Evolutionary conservation across 257 asterid species (phyloP), one percentile per base, ranked within the genome.

Genomic region (Plantago elongata): DNA sequence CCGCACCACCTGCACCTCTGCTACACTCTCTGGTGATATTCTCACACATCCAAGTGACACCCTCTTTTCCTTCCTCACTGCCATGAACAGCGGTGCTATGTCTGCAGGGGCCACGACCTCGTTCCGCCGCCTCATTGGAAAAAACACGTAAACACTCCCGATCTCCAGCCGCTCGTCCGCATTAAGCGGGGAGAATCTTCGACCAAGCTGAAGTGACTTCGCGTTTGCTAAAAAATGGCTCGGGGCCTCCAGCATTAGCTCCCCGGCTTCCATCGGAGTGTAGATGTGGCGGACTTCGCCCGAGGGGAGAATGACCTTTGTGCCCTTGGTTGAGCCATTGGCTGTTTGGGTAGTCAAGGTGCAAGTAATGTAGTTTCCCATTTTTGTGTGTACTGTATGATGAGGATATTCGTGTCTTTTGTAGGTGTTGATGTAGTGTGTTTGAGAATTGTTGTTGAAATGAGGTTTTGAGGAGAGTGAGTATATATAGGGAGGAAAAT

Each of bases 91-190:
- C 12, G 78, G 71, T 0, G 79, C 89, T 74, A 80, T 64, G 60
- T 83, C 89, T 13, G 80, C 75, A 2, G 79, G 78, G 4, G 75
- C 74, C n/a, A 77, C 79, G 9, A 63, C 15, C 18, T 81, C 76
- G 45, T 75, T 75, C 63, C 80, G 43, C 40, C 80, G 65, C 43
- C 65, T 75, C 89, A 83, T 83, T 0, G 84, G 79, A 22, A 83
- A 75, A 72, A 79, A 57, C 5, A 69, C 81, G 50, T 80, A 83
- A 3, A 57, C 75, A 44, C 60, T 67, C 13, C 70, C 79, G n/a
- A 77, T 66, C 34, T 83, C 86, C 62, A 80, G 72, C 48, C 76
- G 84, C 57, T 83, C 86, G 13, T 83, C 89, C 0, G 86, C 89
- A 67, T 58, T 75, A 1, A 83, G 45, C 0, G 86, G 77, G 13